Conservation (phyloP, 192 early-diverging fungal genomes). For the Nowakowskiella sp. region DNA sequence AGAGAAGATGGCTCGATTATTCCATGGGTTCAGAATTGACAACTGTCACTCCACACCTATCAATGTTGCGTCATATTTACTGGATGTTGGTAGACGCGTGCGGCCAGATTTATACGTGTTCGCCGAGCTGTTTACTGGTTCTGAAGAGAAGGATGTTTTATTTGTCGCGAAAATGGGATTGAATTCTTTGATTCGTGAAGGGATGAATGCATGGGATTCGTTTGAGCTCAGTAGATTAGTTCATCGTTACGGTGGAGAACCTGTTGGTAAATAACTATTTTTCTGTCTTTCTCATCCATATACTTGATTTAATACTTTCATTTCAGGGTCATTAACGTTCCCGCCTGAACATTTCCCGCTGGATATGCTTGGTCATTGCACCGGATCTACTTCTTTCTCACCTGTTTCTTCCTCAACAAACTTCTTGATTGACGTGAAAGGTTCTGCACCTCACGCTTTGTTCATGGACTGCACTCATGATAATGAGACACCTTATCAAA, state of each 20-base stretch:
- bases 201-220: conserved; percentile 95
- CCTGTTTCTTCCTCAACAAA: conserved; percentile 30
- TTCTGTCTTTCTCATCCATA: conserved; percentile 4
- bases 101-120: conserved; percentile 92
- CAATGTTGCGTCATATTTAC: conserved; percentile 83
- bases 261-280: conserved; percentile 55
- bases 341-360: conserved; percentile 48
- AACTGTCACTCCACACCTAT: conserved; percentile 99
- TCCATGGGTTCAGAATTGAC: conserved; percentile 97
- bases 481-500: conserved; percentile 93
- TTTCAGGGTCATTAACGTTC: conserved; percentile 50
- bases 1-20: conserved; percentile 71
- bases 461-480: conserved; percentile 99
- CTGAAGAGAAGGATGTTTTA: conserved; percentile 83
- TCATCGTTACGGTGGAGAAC: conserved; percentile 85
- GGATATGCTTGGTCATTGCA: conserved; percentile 60
- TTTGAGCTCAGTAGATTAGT: conserved; percentile 81
- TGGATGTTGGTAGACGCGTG: conserved; percentile 77
- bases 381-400: conserved; percentile 23
- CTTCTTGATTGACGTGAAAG: conserved; percentile 63
- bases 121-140: conserved; percentile 97
- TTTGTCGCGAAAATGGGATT: conserved; percentile 93
- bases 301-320: not conserved
- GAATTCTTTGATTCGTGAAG: conserved; percentile 93
- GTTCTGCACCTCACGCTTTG: conserved; percentile 80